These are phyloP conservation scores for Jacaranda mimosifolia DNA, from an alignment of 257 asterid species.

Conservation along the genomic window DNA sequence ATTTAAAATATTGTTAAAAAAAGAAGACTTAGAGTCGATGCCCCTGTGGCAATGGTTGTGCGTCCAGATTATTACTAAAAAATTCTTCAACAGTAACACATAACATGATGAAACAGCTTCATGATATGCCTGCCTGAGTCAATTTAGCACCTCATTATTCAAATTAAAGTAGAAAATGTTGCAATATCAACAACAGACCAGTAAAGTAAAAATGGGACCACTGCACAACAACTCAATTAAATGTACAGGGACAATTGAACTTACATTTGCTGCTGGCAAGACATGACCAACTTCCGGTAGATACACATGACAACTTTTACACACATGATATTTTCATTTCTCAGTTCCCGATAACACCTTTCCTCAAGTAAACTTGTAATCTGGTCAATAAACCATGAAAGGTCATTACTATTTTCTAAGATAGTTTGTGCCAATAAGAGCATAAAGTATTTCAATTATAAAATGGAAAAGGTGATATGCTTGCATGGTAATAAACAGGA, in stretches of 20 bases:
- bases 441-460: conserved; percentile 16
- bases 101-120: conserved; percentile 17
- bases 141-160: conserved; percentile 28
- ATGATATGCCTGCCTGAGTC: neutral
- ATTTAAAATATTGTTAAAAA: conserved; percentile 11
- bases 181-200: conserved; percentile 11
- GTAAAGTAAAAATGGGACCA: conserved; percentile 26
- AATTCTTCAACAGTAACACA: conserved; percentile 18
- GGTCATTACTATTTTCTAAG: conserved; percentile 24
- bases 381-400: conserved; percentile 47
- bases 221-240: conserved; percentile 28
- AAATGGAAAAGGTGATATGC: conserved; percentile 27
- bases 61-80: conserved; percentile 14
- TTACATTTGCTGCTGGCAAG: conserved; percentile 86
- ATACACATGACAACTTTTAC: conserved; percentile 72
- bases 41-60: conserved; percentile 11
- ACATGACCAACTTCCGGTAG: conserved; percentile 67
- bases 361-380: conserved; percentile 80
- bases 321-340: conserved; percentile 61
- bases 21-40: neutral
- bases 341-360: conserved; percentile 74
- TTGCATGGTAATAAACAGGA: conserved; percentile 8
- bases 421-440: conserved; percentile 8
- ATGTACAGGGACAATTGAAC: conserved; percentile 45
- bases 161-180: conserved; percentile 29